Evolutionary conservation across 2,329 filamentous ascomycete genomes (phyloP).

Genomic region (Paecilomyces sp.): DNA sequence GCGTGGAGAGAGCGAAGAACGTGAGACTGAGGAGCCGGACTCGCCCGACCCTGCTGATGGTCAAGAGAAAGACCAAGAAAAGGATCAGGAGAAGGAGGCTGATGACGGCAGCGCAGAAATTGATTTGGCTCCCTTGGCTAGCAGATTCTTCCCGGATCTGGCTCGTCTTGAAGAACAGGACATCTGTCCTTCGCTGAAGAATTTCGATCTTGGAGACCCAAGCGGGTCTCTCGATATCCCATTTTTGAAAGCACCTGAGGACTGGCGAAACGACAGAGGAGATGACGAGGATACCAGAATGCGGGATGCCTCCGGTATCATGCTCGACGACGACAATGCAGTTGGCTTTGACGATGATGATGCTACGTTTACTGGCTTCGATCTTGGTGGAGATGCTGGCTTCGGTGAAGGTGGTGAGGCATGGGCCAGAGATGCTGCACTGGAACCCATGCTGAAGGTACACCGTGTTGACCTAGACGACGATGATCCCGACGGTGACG

Average conservation of each 20-base stretch:
- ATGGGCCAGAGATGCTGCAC: constrained; percentile 84
- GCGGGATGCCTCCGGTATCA: constrained; percentile 68
- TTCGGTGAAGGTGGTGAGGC: constrained; percentile 95
- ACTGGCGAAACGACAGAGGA: constrained; percentile 67
- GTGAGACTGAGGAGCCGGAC: constrained; percentile 35
- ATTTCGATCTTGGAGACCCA: constrained; percentile 82
- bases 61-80: constrained; percentile 21
- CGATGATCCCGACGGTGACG: constrained; percentile 45
- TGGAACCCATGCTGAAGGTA: constrained; percentile 78
- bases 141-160: constrained; percentile 81
- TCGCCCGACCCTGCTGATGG: constrained; percentile 16
- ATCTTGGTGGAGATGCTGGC: constrained; percentile 58
- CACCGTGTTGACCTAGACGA: constrained; percentile 50
- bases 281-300: constrained; percentile 46
- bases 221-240: constrained; percentile 82
- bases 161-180: constrained; percentile 73
- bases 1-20: constrained; percentile 30
- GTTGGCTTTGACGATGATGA: constrained; percentile 78
- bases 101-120: constrained; percentile 59
- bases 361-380: constrained; percentile 61
- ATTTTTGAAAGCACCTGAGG: constrained; percentile 81
- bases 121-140: constrained; percentile 66
- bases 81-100: constrained; percentile 9
- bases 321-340: constrained; percentile 80
- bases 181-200: constrained; percentile 90